These are phyloP conservation scores for Carex scoparia DNA, from an alignment of 176 grass and related monocot species.

Conservation along the genomic window DNA sequence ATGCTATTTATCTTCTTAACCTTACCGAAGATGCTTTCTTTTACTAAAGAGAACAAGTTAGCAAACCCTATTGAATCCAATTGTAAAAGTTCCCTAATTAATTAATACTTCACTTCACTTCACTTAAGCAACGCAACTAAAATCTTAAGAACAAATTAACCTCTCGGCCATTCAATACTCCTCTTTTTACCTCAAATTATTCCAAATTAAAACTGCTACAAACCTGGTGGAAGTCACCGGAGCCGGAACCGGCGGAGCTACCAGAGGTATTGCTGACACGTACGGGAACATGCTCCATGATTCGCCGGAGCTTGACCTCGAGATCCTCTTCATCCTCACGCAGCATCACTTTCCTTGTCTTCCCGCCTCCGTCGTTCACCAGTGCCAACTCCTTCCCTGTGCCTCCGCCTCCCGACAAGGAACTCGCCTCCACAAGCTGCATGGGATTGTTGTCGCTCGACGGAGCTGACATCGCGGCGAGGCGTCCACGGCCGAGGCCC, in stretches of 20 bases:
- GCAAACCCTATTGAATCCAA: neutral
- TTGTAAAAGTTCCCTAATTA: neutral
- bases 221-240: conserved; percentile 97
- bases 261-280: conserved; percentile 89
- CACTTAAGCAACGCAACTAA: neutral
- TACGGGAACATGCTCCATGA: conserved; percentile 87
- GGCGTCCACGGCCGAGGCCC: neutral
- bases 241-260: conserved; percentile 82
- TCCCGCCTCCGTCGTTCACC: conserved; percentile 30
- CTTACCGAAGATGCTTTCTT: neutral
- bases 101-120: neutral
- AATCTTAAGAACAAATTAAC: neutral
- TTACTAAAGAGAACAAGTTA: neutral
- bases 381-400: conserved; percentile 42
- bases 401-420: conserved; percentile 22
- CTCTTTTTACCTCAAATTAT: neutral
- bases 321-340: conserved; percentile 87
- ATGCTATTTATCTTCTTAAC: neutral
- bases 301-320: conserved; percentile 85
- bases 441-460: conserved; percentile 31
- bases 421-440: conserved; percentile 43
- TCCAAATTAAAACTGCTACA: neutral
- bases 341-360: conserved; percentile 55
- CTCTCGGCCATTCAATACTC: neutral
- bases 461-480: conserved; percentile 41